phyloP scores from a whole-genome alignment of 176 grass and related monocot genomes.

The Zoysia pacifica region DNA sequence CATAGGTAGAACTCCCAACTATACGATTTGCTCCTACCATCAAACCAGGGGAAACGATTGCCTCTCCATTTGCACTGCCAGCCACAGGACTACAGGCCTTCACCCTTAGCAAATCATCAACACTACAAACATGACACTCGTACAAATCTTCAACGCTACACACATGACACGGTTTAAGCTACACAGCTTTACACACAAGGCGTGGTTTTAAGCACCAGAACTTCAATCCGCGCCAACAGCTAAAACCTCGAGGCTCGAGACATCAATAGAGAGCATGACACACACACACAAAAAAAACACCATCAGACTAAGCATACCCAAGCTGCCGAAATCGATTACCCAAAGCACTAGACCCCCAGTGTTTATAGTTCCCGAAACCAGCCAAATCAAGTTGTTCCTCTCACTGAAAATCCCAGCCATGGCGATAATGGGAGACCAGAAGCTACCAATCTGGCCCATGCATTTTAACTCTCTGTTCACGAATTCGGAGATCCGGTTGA shows the following conservation, averaged over 20 bases:
- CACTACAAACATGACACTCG: too few relatives aligned
- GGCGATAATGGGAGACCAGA: too few relatives aligned
- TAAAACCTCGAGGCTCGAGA: neutral
- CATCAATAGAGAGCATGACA: neutral
- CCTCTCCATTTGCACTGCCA: neutral
- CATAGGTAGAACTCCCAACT: neutral
- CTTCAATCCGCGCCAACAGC: neutral
- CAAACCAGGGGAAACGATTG: neutral
- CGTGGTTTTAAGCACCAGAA: neutral
- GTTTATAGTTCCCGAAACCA: neutral
- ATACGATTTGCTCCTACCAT: neutral
- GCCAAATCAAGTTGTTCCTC: neutral
- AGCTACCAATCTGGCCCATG: neutral
- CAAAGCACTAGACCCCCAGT: neutral
- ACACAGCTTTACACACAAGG: neutral
- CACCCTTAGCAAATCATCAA: neutral
- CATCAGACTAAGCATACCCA: neutral
- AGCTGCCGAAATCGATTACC: neutral
- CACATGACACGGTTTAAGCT: neutral
- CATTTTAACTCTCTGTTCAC: neutral
- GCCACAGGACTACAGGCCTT: neutral
- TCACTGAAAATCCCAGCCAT: neutral
- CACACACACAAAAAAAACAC: too few relatives aligned
- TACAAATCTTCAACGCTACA: neutral
- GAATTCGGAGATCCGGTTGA: neutral